Percentiles rank a stretch among this genome's conserved stretches.
Conservation (phyloP, 2,329 filamentous ascomycete species). For the Ophiostoma piceae region DNA sequence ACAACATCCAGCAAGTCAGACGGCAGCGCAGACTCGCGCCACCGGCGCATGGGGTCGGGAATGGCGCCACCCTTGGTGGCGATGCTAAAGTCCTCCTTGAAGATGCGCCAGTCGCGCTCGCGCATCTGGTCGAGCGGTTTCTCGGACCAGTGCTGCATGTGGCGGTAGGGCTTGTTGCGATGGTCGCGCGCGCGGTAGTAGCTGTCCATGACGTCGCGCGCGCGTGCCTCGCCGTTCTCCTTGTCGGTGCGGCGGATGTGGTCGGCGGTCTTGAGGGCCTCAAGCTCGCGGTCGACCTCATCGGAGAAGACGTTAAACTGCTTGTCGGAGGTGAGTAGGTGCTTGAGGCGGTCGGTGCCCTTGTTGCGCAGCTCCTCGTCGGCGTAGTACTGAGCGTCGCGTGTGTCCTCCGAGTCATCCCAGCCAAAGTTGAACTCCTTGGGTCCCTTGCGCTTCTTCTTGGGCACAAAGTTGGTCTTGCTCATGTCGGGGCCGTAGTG, state of each 20-base stretch:
- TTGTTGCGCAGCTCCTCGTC: slow-evolving; percentile 58
- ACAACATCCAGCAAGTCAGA: slow-evolving; percentile 74
- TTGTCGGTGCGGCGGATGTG: slow-evolving; percentile 57
- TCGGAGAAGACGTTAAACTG: slow-evolving; percentile 23
- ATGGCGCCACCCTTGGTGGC: slow-evolving; percentile 86
- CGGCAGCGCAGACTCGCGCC: slow-evolving; percentile 80
- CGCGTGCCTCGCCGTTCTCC: slow-evolving; percentile 70
- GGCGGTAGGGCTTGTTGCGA: slow-evolving; percentile 63
- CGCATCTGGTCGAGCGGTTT: slow-evolving; percentile 92
- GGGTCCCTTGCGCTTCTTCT: slow-evolving; percentile 91
- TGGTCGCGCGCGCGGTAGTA: slow-evolving; percentile 72
- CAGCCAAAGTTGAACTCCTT: slow-evolving; percentile 99
- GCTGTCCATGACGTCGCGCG: slow-evolving; percentile 77
- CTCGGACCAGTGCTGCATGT: slow-evolving; percentile 89
- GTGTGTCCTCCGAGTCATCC: slow-evolving; percentile 93
- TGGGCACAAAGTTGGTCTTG: slow-evolving; percentile 77
- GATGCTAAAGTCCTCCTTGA: slow-evolving; percentile 99
- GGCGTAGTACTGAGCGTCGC: slow-evolving; percentile 32
- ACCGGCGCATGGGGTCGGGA: slow-evolving; percentile 93
- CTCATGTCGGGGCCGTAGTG: slow-evolving; percentile 92
- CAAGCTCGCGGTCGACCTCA: slow-evolving; percentile 26
- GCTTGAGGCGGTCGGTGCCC: slow-evolving; percentile 47
- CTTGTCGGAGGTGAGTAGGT: slow-evolving; percentile 24
- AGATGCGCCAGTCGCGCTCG: slow-evolving; percentile 97
- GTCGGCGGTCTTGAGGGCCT: slow-evolving; percentile 25